Evolutionary conservation across 177 flowering plant species (phyloP).

Genomic region (Vitis hybrid): DNA sequence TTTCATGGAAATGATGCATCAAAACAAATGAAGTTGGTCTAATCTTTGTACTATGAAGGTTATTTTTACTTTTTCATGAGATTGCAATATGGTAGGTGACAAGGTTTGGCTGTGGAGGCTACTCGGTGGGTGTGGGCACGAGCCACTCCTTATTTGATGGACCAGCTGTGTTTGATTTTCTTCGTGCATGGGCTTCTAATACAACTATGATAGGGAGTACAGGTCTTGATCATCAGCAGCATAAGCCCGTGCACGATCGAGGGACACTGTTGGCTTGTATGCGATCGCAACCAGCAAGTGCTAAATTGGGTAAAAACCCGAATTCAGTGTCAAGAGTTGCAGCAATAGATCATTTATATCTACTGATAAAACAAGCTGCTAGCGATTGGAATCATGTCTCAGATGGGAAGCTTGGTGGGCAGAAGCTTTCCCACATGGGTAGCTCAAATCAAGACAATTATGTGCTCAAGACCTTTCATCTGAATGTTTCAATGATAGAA

Average conservation of each 20-base stretch:
- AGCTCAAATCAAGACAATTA: slow-evolving; percentile 15
- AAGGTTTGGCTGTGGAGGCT: slow-evolving; percentile 59
- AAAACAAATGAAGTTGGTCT: not conserved
- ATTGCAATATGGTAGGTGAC: slow-evolving; percentile 37
- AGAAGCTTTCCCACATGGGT: slow-evolving; percentile 13
- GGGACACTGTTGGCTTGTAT: slow-evolving; percentile 20
- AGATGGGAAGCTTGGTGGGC: slow-evolving; percentile 15
- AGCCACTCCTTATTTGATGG: slow-evolving; percentile 65
- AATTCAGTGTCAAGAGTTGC: slow-evolving; percentile 19
- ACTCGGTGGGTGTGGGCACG: slow-evolving; percentile 45
- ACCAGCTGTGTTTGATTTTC: slow-evolving; percentile 38
- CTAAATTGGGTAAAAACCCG: not conserved
- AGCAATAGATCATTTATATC: slow-evolving; percentile 51
- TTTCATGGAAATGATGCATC: not conserved
- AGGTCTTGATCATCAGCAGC: not conserved
- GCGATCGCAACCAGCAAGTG: not conserved
- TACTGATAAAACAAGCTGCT: slow-evolving; percentile 35
- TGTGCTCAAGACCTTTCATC: slow-evolving; percentile 34
- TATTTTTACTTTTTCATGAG: not conserved
- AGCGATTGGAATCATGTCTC: not conserved
- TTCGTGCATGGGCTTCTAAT: slow-evolving; percentile 48
- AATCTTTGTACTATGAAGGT: not conserved
- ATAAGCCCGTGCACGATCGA: slow-evolving; percentile 50
- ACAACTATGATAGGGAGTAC: slow-evolving; percentile 20
- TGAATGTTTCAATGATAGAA: slow-evolving; percentile 36